Evolutionary conservation across 2,329 filamentous ascomycete genomes (phyloP), one percentile per base, ranked within the genome.

Genomic region (Pseudogymnoascus sp.): DNA sequence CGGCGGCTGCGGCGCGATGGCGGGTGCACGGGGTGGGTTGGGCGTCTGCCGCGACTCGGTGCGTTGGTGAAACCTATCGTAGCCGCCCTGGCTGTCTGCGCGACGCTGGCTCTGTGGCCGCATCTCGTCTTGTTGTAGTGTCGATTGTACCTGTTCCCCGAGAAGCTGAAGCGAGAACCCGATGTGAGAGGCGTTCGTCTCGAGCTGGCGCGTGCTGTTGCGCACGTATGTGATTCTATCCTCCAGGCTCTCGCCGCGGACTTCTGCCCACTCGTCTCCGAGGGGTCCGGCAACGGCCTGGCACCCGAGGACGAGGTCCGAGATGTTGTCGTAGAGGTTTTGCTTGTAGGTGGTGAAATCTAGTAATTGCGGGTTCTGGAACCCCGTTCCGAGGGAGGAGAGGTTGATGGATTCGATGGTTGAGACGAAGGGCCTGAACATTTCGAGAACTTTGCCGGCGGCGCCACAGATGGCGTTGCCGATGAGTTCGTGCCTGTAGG

Each of bases 291-390:
- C 90, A n/a, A 97, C 89, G 23, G 90, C 86, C 75, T 99, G 94
- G 70, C 92, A 97, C 63, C 88, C 86, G 59, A 96, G 77, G 3
- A 97, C 78, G 29, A 99, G 82, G 72, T 97, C 94, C 7, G 92
- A 92, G 62, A 96, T 89, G 64, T 92, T 89, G 74, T 97, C 94
- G 74, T 97, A 97, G 16, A 96, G 80, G 68, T 89, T 90, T 74
- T 99, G 94, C 76, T 97, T 97, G 73, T 96, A 91, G 33, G 87
- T 83, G 70, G 87, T 88, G 73, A 97, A 97, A 68, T 97, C 94
- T 58, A 86, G 83, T 33, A 97, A 78, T 69, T 95, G 90, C 0
- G 92, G 91, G 45, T 89, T 93, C 72, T 93, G 90, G 67, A 92
- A 88, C 63, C 83, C 87, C 63, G 88, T 88, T 41, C 87, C 88